Base-by-base conservation (phyloP, 148 eudicot species). In the Rheum nobile region DNA sequence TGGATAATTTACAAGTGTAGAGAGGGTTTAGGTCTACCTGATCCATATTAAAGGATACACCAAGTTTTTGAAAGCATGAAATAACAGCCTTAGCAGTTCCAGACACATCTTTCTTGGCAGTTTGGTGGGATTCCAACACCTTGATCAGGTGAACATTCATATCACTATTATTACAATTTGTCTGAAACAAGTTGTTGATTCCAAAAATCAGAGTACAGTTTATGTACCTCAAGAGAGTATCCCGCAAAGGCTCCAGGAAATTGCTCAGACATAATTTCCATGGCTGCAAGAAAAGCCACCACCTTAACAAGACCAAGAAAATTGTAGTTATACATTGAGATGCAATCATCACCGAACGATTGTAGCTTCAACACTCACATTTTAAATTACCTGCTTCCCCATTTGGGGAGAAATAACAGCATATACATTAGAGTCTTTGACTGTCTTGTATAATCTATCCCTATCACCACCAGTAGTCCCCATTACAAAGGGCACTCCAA, bases 401-500 rank as follows among this genome's bases (percentile, higher is more conserved):
- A 93, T 93, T 84, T 93, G 98, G 32, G 98, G 97, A 46, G 97
- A 91, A 81, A 93, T 91, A 67, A 91, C 95, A 67, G 98, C 95
- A 86, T 91, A 91, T 34, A 79, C 79, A 21, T 88, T 89, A 2
- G 98, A 84, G 73, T 85, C 91, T 32, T 78, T 83, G 13, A 89
- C 98, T 77, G 91, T 88, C 79, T 89, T 91, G 72, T 85, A 81
- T 72, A 93, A 86, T 67, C 61, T 89, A 74, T 89, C 95, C 84
- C 98, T 86, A 75, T 93, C 95, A 76, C 98, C 98, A 72, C 98
- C 98, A 76, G 98, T 93, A 71, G 98, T 93, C 77, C 97, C 98
- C 87, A 93, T 89, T 32, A 93, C 98, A 89, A 93, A 93, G n/a
- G 98, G 97, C 67, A 93, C 95, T 61, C 98, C 98, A 48, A 89